Percentiles rank a stretch among this genome's conserved stretches.
Evolutionary conservation across 208 protist genomes (phyloP).

Genomic region (Leishmania major): DNA sequence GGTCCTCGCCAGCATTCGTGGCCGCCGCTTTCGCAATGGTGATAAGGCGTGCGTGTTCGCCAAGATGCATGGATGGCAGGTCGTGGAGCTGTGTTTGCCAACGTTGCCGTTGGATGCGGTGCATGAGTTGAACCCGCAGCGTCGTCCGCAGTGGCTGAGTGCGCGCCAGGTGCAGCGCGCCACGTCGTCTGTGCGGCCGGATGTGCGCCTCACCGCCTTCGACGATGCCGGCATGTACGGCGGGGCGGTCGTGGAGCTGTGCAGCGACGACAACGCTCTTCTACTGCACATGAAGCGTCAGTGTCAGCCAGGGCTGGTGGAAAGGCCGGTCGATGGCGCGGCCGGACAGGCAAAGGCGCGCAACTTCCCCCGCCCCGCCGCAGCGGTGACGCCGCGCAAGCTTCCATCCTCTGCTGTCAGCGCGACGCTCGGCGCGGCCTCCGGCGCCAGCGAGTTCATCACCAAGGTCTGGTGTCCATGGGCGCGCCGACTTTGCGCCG

Average conservation of each 20-base stretch:
- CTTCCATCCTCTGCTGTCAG: not conserved
- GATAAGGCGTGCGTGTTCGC: constrained; percentile 11
- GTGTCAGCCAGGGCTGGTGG: constrained; percentile 17
- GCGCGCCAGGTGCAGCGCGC: not conserved
- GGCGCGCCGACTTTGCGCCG: constrained; percentile 12
- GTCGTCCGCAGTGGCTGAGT: not conserved
- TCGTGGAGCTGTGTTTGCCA: constrained; percentile 32
- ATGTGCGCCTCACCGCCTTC: constrained; percentile 30
- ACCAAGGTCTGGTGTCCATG: constrained; percentile 20
- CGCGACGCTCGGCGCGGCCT: constrained; percentile 8
- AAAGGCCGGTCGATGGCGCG: not conserved
- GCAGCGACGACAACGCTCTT: constrained; percentile 10
- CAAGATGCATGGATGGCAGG: constrained; percentile 24
- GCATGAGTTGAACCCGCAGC: not conserved
- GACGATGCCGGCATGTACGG: constrained; percentile 39
- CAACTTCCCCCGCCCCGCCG: not conserved
- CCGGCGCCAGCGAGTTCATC: constrained; percentile 15
- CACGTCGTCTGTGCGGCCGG: constrained; percentile 8
- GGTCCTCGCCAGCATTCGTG: constrained; percentile 16
- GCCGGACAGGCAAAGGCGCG: not conserved
- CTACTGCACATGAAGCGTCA: constrained; percentile 9
- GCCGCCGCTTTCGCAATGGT: constrained; percentile 5
- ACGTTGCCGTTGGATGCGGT: constrained; percentile 20
- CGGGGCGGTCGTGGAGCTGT: constrained; percentile 30
- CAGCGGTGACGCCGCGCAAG: not conserved